phyloP scores from a whole-genome alignment of 345 rosid species.

The Dipteronia dyeriana region DNA sequence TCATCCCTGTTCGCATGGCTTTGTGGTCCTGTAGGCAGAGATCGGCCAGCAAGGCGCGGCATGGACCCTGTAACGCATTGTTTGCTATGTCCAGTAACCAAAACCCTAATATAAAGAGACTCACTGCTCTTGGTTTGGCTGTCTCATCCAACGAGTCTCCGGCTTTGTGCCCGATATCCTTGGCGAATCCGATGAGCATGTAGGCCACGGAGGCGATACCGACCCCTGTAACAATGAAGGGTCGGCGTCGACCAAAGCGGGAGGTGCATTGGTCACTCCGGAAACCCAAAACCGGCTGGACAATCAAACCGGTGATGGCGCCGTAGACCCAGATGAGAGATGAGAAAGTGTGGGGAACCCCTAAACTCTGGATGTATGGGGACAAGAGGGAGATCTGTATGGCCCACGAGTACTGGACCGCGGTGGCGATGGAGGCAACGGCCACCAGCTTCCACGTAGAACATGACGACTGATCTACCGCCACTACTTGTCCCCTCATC shows the following conservation, averaged over 20 bases:
- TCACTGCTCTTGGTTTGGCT: conserved; percentile 66
- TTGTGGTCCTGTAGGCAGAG: conserved; percentile 53
- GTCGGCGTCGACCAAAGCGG: conserved; percentile 87
- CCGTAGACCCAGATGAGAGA: conserved; percentile 92
- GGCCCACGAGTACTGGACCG: conserved; percentile 93
- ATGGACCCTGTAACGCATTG: conserved; percentile 78
- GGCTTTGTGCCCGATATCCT: conserved; percentile 62
- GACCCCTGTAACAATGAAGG: conserved; percentile 67
- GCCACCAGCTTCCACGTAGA: conserved; percentile 26
- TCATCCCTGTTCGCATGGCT: conserved; percentile 58
- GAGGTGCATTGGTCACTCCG: conserved; percentile 76
- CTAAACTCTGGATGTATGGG: conserved; percentile 80
- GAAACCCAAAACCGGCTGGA: conserved; percentile 87
- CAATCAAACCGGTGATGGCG: conserved; percentile 81
- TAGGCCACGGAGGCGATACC: conserved; percentile 54
- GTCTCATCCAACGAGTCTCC: conserved; percentile 46
- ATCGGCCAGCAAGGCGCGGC: conserved; percentile 86
- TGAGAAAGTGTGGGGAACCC: conserved; percentile 85
- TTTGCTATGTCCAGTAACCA: conserved; percentile 94
- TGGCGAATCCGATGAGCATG: conserved; percentile 77
- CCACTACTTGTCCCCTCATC: not conserved
- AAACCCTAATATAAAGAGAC: conserved; percentile 67
- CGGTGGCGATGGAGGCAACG: conserved; percentile 82
- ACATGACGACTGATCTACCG: not conserved
- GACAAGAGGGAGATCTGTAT: conserved; percentile 79